A percentile compares a stretch with the other conserved stretches of the same genome.
phyloP scores from a whole-genome alignment of 2,329 filamentous ascomycete genomes.

The Tothia fuscella region DNA sequence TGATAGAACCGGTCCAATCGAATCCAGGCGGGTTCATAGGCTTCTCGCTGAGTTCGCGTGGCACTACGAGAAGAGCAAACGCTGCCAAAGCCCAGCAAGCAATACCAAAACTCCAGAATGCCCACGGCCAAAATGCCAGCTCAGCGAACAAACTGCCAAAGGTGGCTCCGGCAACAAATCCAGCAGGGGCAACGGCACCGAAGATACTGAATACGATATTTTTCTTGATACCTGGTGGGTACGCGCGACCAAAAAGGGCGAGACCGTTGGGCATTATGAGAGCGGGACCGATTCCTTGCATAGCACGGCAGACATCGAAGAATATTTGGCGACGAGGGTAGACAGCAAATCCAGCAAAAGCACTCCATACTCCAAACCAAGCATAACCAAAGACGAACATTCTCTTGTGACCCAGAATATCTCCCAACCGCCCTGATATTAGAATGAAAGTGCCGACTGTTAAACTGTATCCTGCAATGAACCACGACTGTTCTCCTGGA shows the following conservation, averaged over 20 bases:
- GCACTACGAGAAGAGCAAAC: conserved; percentile 11
- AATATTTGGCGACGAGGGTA: conserved; percentile 21
- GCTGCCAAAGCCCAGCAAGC: conserved; percentile 7
- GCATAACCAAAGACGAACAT: conserved; percentile 29
- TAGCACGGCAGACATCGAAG: conserved; percentile 14
- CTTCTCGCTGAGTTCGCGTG: conserved; percentile 11
- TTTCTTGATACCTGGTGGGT: conserved; percentile 20
- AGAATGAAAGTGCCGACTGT: conserved; percentile 35
- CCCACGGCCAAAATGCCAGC: conserved; percentile 16
- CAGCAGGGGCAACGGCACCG: conserved; percentile 13
- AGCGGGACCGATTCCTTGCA: conserved; percentile 13
- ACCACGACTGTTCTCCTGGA: conserved; percentile 32
- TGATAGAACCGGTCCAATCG: conserved; percentile 18
- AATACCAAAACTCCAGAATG: conserved; percentile 13
- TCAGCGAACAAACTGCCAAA: conserved; percentile 13
- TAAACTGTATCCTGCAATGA: conserved; percentile 31
- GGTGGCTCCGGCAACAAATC: conserved; percentile 12
- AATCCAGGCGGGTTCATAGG: conserved; percentile 15
- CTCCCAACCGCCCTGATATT: conserved; percentile 32
- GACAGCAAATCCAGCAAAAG: conserved; percentile 26
- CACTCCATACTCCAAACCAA: conserved; percentile 30
- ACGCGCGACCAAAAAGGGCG: conserved; percentile 12
- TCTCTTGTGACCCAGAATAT: conserved; percentile 31
- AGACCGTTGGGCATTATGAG: conserved; percentile 19
- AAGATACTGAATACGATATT: conserved; percentile 14